Conservation (phyloP, 106 monocot genomes). For the Vanilla planifolia region DNA sequence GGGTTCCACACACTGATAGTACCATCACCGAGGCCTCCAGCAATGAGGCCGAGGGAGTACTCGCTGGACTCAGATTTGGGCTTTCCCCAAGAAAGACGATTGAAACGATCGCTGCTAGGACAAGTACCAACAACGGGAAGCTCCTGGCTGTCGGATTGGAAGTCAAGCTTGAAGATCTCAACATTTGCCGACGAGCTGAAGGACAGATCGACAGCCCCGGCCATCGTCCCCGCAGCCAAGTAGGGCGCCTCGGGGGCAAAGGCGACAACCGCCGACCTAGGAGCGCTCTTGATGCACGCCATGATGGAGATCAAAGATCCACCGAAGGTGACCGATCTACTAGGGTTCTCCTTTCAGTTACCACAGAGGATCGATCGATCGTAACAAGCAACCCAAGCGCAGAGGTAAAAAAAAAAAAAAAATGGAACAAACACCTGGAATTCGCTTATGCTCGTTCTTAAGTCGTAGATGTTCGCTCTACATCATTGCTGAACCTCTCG, state of each 20-base stretch:
- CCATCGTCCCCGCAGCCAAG: constrained; percentile 89
- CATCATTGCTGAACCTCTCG: no score
- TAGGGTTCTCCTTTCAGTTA: no score
- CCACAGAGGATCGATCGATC: no score
- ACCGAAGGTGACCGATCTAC: no score
- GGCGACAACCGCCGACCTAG: constrained; percentile 78
- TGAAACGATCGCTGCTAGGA: constrained; percentile 78
- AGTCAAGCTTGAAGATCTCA: constrained; percentile 88
- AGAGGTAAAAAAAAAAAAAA: no score
- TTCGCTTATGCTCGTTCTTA: no score
- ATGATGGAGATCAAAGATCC: constrained; percentile 19
- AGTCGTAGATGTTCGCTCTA: no score
- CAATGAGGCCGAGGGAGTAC: constrained; percentile 63
- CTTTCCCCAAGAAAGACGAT: constrained; percentile 78
- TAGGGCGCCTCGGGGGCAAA: constrained; percentile 83
- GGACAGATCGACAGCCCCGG: constrained; percentile 84
- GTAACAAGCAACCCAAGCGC: no score
- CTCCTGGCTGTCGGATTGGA: constrained; percentile 56
- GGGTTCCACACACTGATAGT: constrained; percentile 87
- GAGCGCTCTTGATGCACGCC: constrained; percentile 95
- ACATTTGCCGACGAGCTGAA: constrained; percentile 91
- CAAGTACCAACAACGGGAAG: constrained; percentile 51
- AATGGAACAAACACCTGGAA: no score
- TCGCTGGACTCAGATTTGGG: constrained; percentile 32
- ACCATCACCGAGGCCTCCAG: constrained; percentile 83